Conservation (phyloP, 2,329 filamentous ascomycete species). For the Mycocentrospora acerina region DNA sequence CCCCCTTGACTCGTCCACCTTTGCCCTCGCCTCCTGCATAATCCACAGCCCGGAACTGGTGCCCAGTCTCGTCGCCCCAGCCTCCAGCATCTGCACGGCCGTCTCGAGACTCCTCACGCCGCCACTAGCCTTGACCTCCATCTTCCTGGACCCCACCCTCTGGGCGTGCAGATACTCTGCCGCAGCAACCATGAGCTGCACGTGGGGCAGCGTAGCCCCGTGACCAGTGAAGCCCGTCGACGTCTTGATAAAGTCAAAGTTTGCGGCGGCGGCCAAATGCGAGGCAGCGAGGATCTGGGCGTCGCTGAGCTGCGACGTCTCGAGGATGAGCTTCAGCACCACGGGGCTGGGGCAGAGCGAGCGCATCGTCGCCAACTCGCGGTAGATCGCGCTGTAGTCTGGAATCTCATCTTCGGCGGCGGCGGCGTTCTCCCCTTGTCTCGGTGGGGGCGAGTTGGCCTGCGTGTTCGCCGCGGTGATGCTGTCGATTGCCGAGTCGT, state of each 20-base stretch:
- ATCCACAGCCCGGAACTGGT: constrained; percentile 59
- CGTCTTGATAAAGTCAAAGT: constrained; percentile 62
- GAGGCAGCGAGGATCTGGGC: constrained; percentile 57
- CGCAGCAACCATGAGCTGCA: constrained; percentile 56
- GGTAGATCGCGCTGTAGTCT: constrained; percentile 53
- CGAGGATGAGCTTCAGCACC: constrained; percentile 59
- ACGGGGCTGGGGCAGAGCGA: constrained; percentile 47
- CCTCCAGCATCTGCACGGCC: constrained; percentile 56
- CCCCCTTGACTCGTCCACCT: constrained; percentile 27
- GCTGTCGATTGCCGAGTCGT: constrained; percentile 35
- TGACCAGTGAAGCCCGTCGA: constrained; percentile 60
- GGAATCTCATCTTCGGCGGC: constrained; percentile 26
- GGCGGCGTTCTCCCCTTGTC: constrained; percentile 6
- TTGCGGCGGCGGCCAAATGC: constrained; percentile 54
- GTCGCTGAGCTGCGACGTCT: constrained; percentile 55
- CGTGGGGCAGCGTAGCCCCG: constrained; percentile 55
- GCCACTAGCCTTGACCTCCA: constrained; percentile 61
- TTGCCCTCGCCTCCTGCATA: constrained; percentile 47
- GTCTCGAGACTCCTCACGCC: constrained; percentile 55
- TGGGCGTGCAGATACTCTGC: constrained; percentile 47
- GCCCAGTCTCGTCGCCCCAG: constrained; percentile 59
- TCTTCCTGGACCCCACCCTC: constrained; percentile 32
- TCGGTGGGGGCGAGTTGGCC: constrained; percentile 24
- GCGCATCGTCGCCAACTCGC: constrained; percentile 56
- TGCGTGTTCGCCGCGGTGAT: constrained; percentile 37